A percentile compares a stretch with the other conserved stretches of the same genome.
phyloP scores from a whole-genome alignment of 2,329 filamentous ascomycete genomes.

The Fusarium avenaceum region DNA sequence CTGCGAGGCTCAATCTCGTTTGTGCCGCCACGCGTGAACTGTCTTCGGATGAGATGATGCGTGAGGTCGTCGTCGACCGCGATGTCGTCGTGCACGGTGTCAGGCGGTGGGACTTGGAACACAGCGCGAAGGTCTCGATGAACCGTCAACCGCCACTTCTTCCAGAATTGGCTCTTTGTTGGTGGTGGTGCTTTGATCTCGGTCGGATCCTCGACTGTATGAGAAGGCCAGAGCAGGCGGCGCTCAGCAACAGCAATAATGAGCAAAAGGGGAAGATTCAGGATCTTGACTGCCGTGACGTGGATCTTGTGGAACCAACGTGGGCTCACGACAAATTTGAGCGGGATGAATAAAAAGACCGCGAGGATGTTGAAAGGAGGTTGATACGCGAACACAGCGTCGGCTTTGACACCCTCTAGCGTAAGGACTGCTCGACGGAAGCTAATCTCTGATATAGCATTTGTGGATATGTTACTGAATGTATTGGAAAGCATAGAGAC shows the following conservation, averaged over 20 bases:
- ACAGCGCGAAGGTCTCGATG: constrained; percentile 80
- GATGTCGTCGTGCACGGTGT: constrained; percentile 69
- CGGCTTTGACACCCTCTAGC: constrained; percentile 86
- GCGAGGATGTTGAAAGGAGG: constrained; percentile 88
- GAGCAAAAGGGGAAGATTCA: constrained; percentile 82
- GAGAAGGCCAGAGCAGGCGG: constrained; percentile 71
- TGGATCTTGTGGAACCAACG: constrained; percentile 94
- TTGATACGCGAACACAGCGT: constrained; percentile 85
- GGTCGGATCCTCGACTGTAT: constrained; percentile 27
- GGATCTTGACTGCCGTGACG: constrained; percentile 78
- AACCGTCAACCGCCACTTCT: constrained; percentile 75
- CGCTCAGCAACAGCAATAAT: constrained; percentile 79
- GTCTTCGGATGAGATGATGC: constrained; percentile 68
- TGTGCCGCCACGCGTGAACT: constrained; percentile 64
- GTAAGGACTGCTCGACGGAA: constrained; percentile 85
- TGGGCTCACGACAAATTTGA: constrained; percentile 82
- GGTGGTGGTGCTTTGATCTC: constrained; percentile 43
- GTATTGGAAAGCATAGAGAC: constrained; percentile 90
- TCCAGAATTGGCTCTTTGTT: constrained; percentile 69
- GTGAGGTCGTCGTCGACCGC: constrained; percentile 71
- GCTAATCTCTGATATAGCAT: constrained; percentile 85
- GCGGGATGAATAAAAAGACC: constrained; percentile 78
- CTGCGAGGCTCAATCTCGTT: constrained; percentile 43
- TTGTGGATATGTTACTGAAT: constrained; percentile 81
- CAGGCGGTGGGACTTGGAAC: constrained; percentile 78